Evolutionary conservation across 257 asterid genomes (phyloP).

Genomic region (Jacaranda copaia): DNA sequence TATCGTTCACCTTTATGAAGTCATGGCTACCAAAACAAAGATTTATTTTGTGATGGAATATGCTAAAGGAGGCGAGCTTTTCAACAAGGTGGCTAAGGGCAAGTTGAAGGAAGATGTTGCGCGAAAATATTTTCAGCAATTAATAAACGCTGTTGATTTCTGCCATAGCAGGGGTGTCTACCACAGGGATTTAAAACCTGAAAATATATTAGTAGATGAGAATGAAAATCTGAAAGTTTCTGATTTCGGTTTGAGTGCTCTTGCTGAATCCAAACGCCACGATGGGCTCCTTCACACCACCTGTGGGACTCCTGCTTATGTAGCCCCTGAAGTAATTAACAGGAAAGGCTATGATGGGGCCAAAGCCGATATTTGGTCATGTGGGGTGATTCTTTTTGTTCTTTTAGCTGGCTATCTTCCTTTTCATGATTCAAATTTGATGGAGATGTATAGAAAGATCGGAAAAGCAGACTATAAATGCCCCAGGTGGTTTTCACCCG

Average conservation of each 20-base stretch:
- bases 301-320: constrained; percentile 91
- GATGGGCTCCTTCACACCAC: constrained; percentile 89
- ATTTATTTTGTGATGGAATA: constrained; percentile 81
- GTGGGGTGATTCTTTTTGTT: constrained; percentile 83
- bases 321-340: constrained; percentile 82
- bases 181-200: constrained; percentile 87
- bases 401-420: constrained; percentile 82
- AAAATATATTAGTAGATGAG: constrained; percentile 76
- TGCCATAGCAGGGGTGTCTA: constrained; percentile 86
- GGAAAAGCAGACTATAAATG: constrained; percentile 74
- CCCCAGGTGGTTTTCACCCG: constrained; percentile 75
- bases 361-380: constrained; percentile 82
- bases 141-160: constrained; percentile 75
- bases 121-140: constrained; percentile 65
- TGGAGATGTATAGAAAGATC: constrained; percentile 85
- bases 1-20: constrained; percentile 74
- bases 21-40: constrained; percentile 87
- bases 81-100: constrained; percentile 69
- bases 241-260: constrained; percentile 85
- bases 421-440: constrained; percentile 73
- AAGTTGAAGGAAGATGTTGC: constrained; percentile 69
- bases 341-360: constrained; percentile 85
- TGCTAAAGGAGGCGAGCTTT: constrained; percentile 88
- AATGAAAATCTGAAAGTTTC: constrained; percentile 70
- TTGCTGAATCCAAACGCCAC: constrained; percentile 63